A percentile compares a stretch with the other conserved stretches of the same genome.
These are phyloP conservation scores for Cladosporium sphaerospermum DNA, from an alignment of 2,329 filamentous ascomycete genomes.

Conservation along the genomic window DNA sequence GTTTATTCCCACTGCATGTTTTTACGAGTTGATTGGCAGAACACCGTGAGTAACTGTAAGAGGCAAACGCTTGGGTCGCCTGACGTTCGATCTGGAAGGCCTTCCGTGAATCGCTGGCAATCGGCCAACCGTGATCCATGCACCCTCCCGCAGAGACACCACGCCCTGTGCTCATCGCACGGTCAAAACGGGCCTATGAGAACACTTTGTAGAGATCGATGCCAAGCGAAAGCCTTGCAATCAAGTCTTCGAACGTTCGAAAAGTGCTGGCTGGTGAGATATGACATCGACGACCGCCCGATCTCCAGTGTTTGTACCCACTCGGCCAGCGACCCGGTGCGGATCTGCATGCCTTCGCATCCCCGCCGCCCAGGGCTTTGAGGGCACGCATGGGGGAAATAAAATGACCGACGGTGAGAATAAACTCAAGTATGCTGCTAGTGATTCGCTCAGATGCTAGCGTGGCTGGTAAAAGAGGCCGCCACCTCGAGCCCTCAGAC, in stretches of 20 bases:
- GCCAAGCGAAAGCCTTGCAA: neutral
- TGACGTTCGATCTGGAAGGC: no score
- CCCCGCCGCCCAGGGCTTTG: neutral
- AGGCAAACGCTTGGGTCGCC: no score
- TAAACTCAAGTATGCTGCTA: neutral
- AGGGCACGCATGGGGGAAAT: neutral
- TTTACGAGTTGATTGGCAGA: no score
- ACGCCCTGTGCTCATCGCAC: slow-evolving; percentile 1
- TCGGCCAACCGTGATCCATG: neutral
- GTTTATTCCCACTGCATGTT: no score
- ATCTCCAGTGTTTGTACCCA: slow-evolving; percentile 1
- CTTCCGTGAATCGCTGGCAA: no score
- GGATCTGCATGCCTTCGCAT: neutral
- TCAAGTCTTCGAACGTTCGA: slow-evolving; percentile 6
- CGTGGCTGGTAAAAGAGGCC: neutral
- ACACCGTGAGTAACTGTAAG: no score
- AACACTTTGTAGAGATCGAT: slow-evolving; percentile 1
- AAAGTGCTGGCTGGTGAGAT: slow-evolving; percentile 1
- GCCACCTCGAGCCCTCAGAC: neutral
- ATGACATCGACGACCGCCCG: slow-evolving; percentile 6
- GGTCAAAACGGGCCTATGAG: neutral
- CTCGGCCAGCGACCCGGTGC: neutral
- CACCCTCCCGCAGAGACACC: slow-evolving; percentile 2
- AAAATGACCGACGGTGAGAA: neutral
- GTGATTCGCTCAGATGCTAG: neutral